These are phyloP conservation scores for Eucalyptus fibrosa DNA, from an alignment of 345 rosid species.

Conservation along the genomic window DNA sequence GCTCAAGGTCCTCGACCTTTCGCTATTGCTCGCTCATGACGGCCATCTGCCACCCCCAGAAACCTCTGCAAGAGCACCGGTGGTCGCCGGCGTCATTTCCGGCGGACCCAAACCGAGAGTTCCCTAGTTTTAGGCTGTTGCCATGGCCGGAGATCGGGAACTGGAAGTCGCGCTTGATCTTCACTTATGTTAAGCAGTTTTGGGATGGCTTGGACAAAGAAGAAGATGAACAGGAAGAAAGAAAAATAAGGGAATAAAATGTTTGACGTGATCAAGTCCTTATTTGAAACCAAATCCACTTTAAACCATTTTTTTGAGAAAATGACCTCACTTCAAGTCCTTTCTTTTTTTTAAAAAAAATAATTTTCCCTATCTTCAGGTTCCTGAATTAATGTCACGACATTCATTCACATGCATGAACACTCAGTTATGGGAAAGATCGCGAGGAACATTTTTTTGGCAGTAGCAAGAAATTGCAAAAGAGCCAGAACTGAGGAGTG, in stretches of 20 bases:
- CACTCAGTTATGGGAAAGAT: background rate
- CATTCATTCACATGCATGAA: background rate
- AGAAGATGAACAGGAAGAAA: no score
- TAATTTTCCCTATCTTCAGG: background rate
- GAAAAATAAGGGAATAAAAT: no score
- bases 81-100: background rate
- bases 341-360: fast-evolving
- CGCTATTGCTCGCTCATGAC: no score
- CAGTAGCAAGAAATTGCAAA: background rate
- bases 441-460: background rate
- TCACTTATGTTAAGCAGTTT: background rate
- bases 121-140: background rate
- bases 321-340: no score
- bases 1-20: no score
- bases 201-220: no score
- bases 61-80: background rate
- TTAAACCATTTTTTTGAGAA: no score
- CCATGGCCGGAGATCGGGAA: background rate
- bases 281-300: no score
- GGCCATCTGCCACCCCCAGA: no score
- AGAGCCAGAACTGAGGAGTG: background rate
- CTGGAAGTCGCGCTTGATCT: background rate
- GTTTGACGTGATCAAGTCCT: background rate
- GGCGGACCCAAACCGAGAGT: background rate
- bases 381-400: background rate